These are phyloP conservation scores for Nakazawaea holstii DNA, from an alignment of 805 yeast species.

Conservation along the genomic window DNA sequence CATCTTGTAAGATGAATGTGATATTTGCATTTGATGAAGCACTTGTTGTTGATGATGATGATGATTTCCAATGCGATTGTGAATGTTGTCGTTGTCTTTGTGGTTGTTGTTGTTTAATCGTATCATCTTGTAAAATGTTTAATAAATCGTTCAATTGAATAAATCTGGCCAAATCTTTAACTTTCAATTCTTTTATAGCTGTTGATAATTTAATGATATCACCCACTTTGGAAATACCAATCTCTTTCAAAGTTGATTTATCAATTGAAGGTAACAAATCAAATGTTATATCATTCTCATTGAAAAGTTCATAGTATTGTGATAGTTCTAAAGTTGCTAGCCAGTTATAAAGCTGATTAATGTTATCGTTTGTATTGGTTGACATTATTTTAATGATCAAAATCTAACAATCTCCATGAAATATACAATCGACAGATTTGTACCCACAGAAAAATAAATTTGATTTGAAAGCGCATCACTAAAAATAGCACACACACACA, in stretches of 20 bases:
- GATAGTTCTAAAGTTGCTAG: slow-evolving; percentile 5
- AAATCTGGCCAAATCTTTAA: slow-evolving; percentile 19
- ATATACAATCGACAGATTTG: too few species aligned
- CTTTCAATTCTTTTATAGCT: slow-evolving; percentile 44
- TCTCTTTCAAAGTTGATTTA: slow-evolving; percentile 54
- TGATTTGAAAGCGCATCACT: too few species aligned
- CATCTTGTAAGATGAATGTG: slow-evolving; percentile 72
- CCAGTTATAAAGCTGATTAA: slow-evolving; percentile 10
- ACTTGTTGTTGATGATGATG: not conserved
- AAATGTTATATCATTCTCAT: slow-evolving; percentile 47
- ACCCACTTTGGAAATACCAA: slow-evolving; percentile 76
- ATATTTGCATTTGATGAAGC: slow-evolving; percentile 28
- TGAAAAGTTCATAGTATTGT: slow-evolving; percentile 5
- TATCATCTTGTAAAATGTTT: not conserved
- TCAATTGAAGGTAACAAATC: slow-evolving; percentile 61
- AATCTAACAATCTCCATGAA: too few species aligned
- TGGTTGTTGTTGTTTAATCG: not conserved
- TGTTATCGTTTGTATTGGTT: not conserved
- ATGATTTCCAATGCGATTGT: slow-evolving; percentile 5
- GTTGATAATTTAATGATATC: slow-evolving; percentile 70
- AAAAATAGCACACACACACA: too few species aligned
- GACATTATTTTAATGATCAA: too few species aligned
- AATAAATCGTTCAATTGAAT: not conserved
- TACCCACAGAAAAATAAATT: too few species aligned
- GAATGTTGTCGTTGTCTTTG: not conserved